These are phyloP conservation scores for Coemansia sp. DNA, from an alignment of 192 early-diverging fungal genomes.

Conservation along the genomic window DNA sequence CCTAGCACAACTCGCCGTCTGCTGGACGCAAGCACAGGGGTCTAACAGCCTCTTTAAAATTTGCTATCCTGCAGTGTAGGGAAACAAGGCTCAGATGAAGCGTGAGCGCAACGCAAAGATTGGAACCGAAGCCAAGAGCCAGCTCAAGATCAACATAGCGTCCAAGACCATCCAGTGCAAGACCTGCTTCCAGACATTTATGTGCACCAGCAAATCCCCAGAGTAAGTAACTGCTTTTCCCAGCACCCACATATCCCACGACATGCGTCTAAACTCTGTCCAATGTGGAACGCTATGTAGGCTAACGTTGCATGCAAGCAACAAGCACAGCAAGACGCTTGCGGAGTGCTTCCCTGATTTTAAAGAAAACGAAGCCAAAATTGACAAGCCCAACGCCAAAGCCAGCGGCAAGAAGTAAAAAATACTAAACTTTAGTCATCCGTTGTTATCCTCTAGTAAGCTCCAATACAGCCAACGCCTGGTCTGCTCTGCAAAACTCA, in stretches of 20 bases:
- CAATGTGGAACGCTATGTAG: neutral
- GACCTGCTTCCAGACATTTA: conserved; percentile 76
- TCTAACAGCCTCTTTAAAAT: neutral
- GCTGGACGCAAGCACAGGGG: neutral
- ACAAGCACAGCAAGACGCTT: conserved; percentile 73
- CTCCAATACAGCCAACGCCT: too few relatives aligned
- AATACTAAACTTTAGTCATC: too few relatives aligned
- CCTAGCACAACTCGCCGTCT: conserved; percentile 8
- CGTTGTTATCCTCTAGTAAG: neutral
- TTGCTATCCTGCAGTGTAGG: neutral
- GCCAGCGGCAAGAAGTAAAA: conserved; percentile 17
- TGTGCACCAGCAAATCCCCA: conserved; percentile 65
- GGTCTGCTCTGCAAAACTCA: too few relatives aligned
- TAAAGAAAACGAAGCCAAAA: neutral
- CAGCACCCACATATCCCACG: neutral
- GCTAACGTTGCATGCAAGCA: conserved; percentile 68
- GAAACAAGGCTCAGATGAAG: conserved; percentile 34
- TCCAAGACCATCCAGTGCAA: conserved; percentile 79
- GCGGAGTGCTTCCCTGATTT: conserved; percentile 74
- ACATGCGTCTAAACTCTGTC: neutral
- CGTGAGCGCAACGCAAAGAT: conserved; percentile 68
- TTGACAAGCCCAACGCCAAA: conserved; percentile 6
- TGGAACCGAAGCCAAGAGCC: conserved; percentile 51
- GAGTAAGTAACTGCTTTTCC: conserved; percentile 46
- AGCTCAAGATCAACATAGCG: conserved; percentile 76